phyloP scores from a whole-genome alignment of 768 basidiomycete genomes.

The Chalciporus piperatus region DNA sequence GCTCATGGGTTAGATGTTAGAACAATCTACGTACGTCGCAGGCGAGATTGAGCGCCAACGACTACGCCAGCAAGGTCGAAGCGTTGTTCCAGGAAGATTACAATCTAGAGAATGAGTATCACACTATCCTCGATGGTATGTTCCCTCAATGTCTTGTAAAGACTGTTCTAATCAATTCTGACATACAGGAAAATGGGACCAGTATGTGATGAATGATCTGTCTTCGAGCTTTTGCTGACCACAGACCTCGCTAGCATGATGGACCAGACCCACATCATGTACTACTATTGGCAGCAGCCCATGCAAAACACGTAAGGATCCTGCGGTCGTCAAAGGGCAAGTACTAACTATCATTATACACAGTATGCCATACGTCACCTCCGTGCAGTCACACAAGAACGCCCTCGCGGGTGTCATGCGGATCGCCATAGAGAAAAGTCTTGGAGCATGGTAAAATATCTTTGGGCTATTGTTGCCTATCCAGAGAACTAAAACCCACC shows the following conservation, averaged over 20 bases:
- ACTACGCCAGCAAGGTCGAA: no score
- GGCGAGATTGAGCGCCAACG: no score
- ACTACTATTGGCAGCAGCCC: slow-evolving; percentile 72
- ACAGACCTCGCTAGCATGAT: slow-evolving; percentile 51
- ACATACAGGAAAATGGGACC: not conserved
- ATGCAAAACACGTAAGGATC: slow-evolving; percentile 53
- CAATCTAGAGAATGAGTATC: no score
- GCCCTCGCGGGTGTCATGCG: slow-evolving; percentile 43
- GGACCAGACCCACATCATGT: slow-evolving; percentile 69
- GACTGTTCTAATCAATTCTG: no score
- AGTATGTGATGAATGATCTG: not conserved
- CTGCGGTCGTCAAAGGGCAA: not conserved
- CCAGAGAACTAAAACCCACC: no score
- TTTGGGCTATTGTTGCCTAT: no score
- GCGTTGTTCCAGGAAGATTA: no score
- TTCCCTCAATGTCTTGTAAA: no score
- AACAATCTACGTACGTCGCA: no score
- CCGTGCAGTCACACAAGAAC: not conserved
- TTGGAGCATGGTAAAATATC: slow-evolving; percentile 52
- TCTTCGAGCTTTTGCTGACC: not conserved
- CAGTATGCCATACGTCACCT: slow-evolving; percentile 28
- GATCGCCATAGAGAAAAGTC: slow-evolving; percentile 56
- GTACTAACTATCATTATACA: slow-evolving; percentile 37
- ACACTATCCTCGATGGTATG: no score
- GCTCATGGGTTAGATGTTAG: no score